Conservation (phyloP, 768 basidiomycete genomes). For the Lepiota brunneoincarnata region DNA sequence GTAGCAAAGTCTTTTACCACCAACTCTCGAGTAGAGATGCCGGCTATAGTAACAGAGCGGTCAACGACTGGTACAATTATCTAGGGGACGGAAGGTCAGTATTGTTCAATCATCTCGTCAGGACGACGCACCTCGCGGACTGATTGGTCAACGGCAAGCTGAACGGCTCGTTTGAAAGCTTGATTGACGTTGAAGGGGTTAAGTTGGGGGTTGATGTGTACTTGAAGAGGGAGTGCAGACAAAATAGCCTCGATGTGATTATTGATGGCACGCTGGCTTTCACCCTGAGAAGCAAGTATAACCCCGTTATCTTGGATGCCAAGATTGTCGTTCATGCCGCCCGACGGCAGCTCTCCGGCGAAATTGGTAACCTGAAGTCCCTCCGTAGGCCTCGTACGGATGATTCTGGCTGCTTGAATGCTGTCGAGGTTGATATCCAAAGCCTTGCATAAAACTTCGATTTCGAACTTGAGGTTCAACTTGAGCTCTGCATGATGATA, state of each 20-base stretch:
- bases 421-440: conserved; percentile 84
- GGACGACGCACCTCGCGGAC: conserved; percentile 76
- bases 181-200: conserved; percentile 74
- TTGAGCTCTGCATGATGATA: conserved; percentile 97
- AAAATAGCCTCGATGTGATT: conserved; percentile 84
- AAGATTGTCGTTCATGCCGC: neutral
- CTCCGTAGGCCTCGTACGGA: conserved; percentile 75
- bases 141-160: conserved; percentile 88
- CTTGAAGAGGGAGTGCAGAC: conserved; percentile 61
- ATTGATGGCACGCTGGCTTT: conserved; percentile 60
- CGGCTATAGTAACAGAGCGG: conserved; percentile 96
- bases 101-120: neutral
- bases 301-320: conserved; percentile 3
- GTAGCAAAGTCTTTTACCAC: conserved; percentile 96
- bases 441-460: conserved; percentile 92
- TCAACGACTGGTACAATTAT: conserved; percentile 98
- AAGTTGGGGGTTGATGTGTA: conserved; percentile 77
- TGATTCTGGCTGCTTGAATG: conserved; percentile 78
- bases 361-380: conserved; percentile 61
- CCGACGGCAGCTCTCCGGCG: conserved; percentile 39
- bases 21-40: conserved; percentile 94
- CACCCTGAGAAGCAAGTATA: conserved; percentile 45
- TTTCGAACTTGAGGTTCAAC: conserved; percentile 97
- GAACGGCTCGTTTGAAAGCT: conserved; percentile 86
- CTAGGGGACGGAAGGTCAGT: conserved; percentile 30